Base-by-base conservation (phyloP, 306 rosid species). In the Vicia villosa region DNA sequence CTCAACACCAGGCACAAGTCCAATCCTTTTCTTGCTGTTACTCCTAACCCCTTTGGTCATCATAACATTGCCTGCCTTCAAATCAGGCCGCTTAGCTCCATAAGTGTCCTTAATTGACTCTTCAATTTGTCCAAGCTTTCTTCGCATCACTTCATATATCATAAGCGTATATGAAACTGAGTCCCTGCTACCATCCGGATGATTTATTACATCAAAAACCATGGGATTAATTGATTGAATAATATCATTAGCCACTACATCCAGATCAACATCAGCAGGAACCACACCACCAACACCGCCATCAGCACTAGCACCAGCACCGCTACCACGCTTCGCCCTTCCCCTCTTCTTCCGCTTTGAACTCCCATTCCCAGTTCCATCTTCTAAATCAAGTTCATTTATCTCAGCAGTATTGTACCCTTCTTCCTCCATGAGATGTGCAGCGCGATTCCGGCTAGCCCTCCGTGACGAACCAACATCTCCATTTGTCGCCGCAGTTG, bases 1-100 rank as follows among this genome's bases (percentile, higher is more conserved):
- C 57, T 86, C 91, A 69, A 92, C 95, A 75, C 98, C 98, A 43
- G 91, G 93, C 66, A 88, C 96, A 55, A 9, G 8, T 63, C 98
- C 98, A 63, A 83, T 72, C 45, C 82, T 84, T 77, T 82, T 90
- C 77, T 77, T 85, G 70, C 70, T 37, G 75, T 90, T 92, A 65
- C 86, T 50, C 24, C 98, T 86, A 32, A 92, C 11, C 63, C 98
- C 98, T 90, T 90, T 92, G 50, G 68, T 83, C 91, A 90, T 71
- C 82, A 92, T 75, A 61, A 86, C 41, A 16, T 87, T 68, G 43
- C 83, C 96, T 10, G 96, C 81, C 83, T 82, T 89, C 52, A 88
- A 79, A 85, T 92, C 96, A 5, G 95, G 88, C 26, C 96, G 96
- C 72, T 89, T 86, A 21, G 83, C 78, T 51, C 93, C 98, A 65